Conservation (phyloP, 345 rosid genomes). For the Melastoma malabathricum region DNA sequence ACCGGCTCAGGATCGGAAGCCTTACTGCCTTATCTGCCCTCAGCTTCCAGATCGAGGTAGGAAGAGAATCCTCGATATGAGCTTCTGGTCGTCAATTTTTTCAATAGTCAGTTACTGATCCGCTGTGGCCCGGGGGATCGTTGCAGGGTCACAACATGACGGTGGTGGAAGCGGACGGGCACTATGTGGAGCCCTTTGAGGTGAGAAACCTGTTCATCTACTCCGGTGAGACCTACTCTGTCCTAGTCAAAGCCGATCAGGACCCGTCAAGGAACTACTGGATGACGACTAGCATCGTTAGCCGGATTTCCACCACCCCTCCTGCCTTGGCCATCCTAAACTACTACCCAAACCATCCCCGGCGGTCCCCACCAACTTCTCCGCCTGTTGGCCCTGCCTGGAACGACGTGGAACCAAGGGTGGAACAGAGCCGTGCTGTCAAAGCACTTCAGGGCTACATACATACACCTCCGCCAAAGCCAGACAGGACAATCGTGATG, state of each 20-base stretch:
- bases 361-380: slow-evolving; percentile 24
- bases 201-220: slow-evolving; percentile 58
- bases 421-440: slow-evolving; percentile 39
- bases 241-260: slow-evolving; percentile 41
- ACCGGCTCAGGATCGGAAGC: slow-evolving; percentile 47
- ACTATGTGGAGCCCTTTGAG: slow-evolving; percentile 57
- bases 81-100: neutral
- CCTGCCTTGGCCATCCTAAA: slow-evolving; percentile 32
- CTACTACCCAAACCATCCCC: slow-evolving; percentile 49
- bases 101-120: neutral
- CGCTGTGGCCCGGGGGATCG: no score
- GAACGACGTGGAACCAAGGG: slow-evolving; percentile 21
- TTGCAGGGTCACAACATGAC: slow-evolving; percentile 60
- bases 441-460: slow-evolving; percentile 32
- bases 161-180: slow-evolving; percentile 74
- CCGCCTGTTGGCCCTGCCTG: slow-evolving; percentile 35
- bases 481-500: slow-evolving; percentile 37
- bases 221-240: slow-evolving; percentile 70
- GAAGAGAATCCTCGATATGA: neutral
- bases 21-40: slow-evolving; percentile 52
- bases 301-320: slow-evolving; percentile 33
- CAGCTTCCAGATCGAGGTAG: slow-evolving; percentile 66
- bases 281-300: slow-evolving; percentile 44
- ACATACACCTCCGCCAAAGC: slow-evolving; percentile 24
- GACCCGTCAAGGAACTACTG: slow-evolving; percentile 54